These are phyloP conservation scores for Coelastrella sp. DNA, from an alignment of 139 green algal species.

Conservation along the genomic window DNA sequence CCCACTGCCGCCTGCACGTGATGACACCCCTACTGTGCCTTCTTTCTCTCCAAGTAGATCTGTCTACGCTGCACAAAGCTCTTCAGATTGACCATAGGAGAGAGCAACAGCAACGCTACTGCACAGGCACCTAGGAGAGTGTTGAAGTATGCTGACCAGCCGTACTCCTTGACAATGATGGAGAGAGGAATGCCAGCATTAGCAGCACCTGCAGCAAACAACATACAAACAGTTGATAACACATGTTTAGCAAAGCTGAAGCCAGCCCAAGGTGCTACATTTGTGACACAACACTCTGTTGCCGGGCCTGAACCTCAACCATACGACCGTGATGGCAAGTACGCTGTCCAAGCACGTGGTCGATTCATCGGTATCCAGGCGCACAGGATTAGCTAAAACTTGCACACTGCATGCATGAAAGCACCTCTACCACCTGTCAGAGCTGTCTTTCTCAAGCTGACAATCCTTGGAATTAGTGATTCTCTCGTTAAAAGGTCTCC, in stretches of 20 bases:
- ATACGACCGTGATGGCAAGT: neutral
- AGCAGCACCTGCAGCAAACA: constrained; percentile 68
- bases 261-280: too few relatives aligned
- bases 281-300: too few relatives aligned
- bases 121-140: constrained; percentile 88
- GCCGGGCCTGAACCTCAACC: too few relatives aligned
- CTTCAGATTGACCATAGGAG: constrained; percentile 92
- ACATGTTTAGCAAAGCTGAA: too few relatives aligned
- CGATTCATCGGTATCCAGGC: too few relatives aligned
- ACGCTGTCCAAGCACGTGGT: neutral
- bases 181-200: constrained; percentile 95
- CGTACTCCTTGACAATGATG: constrained; percentile 94
- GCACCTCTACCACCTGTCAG: too few relatives aligned
- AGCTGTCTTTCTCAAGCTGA: too few relatives aligned
- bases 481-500: too few relatives aligned
- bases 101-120: constrained; percentile 87
- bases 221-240: too few relatives aligned
- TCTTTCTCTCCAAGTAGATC: constrained; percentile 32
- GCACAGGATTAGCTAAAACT: neutral
- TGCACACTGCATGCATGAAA: too few relatives aligned
- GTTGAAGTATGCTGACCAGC: constrained; percentile 93
- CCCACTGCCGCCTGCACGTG: neutral
- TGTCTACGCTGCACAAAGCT: constrained; percentile 84
- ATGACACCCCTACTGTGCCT: neutral
- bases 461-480: too few relatives aligned